phyloP scores from a whole-genome alignment of 495 filamentous ascomycete species.

The Penicillium ochrochloron region DNA sequence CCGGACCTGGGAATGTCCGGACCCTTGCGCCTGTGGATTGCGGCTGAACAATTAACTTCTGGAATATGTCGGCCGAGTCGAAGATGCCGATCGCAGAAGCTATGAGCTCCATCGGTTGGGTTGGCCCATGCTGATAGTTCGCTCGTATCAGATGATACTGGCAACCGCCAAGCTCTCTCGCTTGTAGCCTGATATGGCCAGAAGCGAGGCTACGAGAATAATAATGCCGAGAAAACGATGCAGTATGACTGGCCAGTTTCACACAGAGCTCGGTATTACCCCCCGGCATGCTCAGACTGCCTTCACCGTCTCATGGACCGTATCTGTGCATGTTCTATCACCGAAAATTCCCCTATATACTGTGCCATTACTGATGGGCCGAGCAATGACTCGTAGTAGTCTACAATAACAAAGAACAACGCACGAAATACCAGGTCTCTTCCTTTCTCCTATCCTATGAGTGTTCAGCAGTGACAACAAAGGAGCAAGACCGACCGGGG shows the following conservation, averaged over 20 bases:
- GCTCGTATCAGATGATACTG: neutral
- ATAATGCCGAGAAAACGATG: neutral
- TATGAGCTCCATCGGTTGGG: neutral
- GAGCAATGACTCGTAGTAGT: neutral
- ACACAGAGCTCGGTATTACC: neutral
- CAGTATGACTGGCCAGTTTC: neutral
- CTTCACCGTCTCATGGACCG: no score
- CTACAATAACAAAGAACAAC: neutral
- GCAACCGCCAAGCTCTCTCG: neutral
- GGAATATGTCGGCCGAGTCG: conserved; percentile 1
- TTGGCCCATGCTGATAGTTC: neutral
- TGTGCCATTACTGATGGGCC: neutral
- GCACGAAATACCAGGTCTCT: neutral
- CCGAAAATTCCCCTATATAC: neutral
- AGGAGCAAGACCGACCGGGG: conserved; percentile 2
- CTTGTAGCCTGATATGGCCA: neutral
- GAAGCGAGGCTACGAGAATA: neutral
- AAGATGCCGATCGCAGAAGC: neutral
- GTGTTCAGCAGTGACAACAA: neutral
- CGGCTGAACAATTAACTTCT: neutral
- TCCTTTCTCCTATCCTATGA: neutral
- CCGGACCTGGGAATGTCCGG: neutral
- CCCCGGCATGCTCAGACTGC: neutral
- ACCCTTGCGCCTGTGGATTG: neutral
- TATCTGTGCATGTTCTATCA: neutral